Conservation (phyloP, 1,284 basidiomycete species). For the Ustilago vetiveriae region DNA sequence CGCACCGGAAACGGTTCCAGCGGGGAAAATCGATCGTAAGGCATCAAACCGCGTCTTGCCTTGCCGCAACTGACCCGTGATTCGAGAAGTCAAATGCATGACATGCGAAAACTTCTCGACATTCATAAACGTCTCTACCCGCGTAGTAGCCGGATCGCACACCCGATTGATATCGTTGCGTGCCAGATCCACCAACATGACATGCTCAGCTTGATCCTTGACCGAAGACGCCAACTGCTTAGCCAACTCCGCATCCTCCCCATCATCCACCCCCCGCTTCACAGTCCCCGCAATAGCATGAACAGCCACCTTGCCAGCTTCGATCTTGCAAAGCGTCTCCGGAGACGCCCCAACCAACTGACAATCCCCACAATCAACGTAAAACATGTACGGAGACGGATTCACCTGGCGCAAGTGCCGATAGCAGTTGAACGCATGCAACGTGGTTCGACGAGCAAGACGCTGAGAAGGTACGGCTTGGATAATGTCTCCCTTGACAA, state of each 20-base stretch:
- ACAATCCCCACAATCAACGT: constrained; percentile 83
- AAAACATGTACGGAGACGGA: constrained; percentile 99
- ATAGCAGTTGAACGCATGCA: constrained; percentile 98
- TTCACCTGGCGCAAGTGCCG: constrained; percentile 92
- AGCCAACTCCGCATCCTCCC: constrained; percentile 84
- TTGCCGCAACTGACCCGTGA: constrained; percentile 85
- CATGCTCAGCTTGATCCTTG: constrained; percentile 97
- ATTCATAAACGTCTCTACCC: constrained; percentile 93
- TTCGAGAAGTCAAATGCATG: constrained; percentile 95
- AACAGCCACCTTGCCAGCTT: constrained; percentile 85
- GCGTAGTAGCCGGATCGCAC: constrained; percentile 92
- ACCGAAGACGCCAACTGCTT: constrained; percentile 80
- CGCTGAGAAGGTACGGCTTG: constrained; percentile 98
- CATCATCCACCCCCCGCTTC: constrained; percentile 75
- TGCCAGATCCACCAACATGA: constrained; percentile 98
- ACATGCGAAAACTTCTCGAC: constrained; percentile 98
- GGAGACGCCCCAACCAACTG: constrained; percentile 97
- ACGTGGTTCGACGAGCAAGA: constrained; percentile 80
- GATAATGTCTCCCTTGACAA: constrained; percentile 96
- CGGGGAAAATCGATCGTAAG: constrained; percentile 98
- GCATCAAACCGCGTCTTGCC: constrained; percentile 93
- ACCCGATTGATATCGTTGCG: constrained; percentile 99
- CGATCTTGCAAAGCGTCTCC: constrained; percentile 96
- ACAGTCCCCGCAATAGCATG: constrained; percentile 98
- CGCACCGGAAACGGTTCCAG: constrained; percentile 98